phyloP scores from a whole-genome alignment of 2,329 filamentous ascomycete species.

The Cladophialophora psammophila region DNA sequence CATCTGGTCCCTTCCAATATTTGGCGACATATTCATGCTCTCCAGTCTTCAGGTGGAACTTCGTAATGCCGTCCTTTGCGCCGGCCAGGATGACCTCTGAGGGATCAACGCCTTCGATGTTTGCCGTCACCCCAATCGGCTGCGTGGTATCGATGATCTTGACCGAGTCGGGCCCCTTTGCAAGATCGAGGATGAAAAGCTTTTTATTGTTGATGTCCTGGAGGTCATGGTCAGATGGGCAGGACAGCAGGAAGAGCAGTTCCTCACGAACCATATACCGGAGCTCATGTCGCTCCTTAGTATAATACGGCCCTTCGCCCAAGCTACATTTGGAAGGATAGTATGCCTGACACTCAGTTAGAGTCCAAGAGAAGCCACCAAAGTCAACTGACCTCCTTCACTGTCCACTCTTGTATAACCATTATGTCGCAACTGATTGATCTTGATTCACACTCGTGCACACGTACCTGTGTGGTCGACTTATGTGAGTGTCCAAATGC shows the following conservation, averaged over 20 bases:
- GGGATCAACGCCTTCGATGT: conserved; percentile 69
- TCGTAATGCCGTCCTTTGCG: conserved; percentile 81
- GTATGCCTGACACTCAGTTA: conserved; percentile 43
- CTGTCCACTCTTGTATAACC: conserved; percentile 54
- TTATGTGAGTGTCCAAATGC: background rate
- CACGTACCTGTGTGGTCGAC: background rate
- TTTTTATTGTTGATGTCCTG: conserved; percentile 78
- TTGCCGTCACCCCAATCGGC: conserved; percentile 73
- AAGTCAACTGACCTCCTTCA: conserved; percentile 50
- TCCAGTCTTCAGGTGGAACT: conserved; percentile 70
- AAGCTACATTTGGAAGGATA: conserved; percentile 44
- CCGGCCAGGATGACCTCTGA: conserved; percentile 76
- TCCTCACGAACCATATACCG: conserved; percentile 47
- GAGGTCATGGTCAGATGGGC: conserved; percentile 63
- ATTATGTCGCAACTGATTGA: conserved; percentile 16
- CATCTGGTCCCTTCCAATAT: conserved; percentile 61
- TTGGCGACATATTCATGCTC: conserved; percentile 64
- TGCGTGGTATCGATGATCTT: conserved; percentile 64
- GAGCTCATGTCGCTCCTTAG: conserved; percentile 49
- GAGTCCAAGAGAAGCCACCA: no score
- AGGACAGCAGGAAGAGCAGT: background rate
- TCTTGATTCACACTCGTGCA: background rate
- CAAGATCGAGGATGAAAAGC: conserved; percentile 74
- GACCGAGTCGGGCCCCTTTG: conserved; percentile 66
- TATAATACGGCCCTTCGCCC: conserved; percentile 52